Conservation (phyloP, 768 basidiomycete species). For the Mycena indigotica region DNA sequence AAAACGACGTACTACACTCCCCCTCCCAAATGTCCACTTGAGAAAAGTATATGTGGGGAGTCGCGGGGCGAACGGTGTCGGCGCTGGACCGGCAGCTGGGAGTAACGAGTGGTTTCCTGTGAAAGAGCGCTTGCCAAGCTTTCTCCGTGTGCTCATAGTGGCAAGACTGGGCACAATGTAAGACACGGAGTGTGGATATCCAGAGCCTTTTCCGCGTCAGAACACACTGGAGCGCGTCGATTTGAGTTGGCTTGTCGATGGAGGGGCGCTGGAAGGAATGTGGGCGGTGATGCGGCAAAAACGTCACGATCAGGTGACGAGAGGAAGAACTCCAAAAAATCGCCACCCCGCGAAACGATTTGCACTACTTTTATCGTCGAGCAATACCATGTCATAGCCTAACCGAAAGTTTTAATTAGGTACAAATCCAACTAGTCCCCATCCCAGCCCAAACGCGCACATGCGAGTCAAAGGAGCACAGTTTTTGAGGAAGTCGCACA, state of each 20-base stretch:
- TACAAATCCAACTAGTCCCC: constrained; percentile 21
- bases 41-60: constrained; percentile 19
- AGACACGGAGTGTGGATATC: too few species aligned
- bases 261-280: too few species aligned
- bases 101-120: constrained; percentile 19
- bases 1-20: constrained; percentile 11
- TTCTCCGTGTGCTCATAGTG: constrained; percentile 9
- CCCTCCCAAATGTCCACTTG: constrained; percentile 22
- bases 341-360: too few species aligned
- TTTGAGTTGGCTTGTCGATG: too few species aligned
- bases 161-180: neutral
- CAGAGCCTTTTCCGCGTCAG: too few species aligned
- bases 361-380: too few species aligned
- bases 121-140: constrained; percentile 16
- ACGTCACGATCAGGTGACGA: too few species aligned
- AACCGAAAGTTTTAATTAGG: too few species aligned
- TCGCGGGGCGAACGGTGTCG: constrained; percentile 9
- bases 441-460: constrained; percentile 27
- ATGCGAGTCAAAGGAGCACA: constrained; percentile 51
- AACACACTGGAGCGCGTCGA: too few species aligned
- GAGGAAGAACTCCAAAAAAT: too few species aligned
- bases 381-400: too few species aligned
- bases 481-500: constrained; percentile 45
- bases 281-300: too few species aligned
- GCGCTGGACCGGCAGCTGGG: constrained; percentile 5